Conservation (phyloP, 148 eudicot species). For the Arbutus unedo region DNA sequence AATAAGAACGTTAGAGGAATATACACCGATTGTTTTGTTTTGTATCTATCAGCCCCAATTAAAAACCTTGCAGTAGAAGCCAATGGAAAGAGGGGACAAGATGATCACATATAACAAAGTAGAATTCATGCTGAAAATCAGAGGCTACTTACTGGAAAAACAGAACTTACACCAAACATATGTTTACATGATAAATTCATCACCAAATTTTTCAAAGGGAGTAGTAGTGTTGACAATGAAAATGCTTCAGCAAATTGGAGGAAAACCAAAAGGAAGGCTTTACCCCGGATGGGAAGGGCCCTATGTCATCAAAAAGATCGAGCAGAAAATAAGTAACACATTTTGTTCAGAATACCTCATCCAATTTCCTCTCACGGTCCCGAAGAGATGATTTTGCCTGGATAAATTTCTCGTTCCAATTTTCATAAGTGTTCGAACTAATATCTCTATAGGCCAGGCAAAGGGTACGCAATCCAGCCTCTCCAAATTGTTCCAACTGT, state of each 20-base stretch:
- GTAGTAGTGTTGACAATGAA: too few relatives aligned
- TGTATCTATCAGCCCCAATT: neutral
- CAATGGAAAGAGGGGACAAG: neutral
- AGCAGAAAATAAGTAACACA: neutral
- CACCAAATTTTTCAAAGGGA: neutral
- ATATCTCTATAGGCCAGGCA: slow-evolving; percentile 86
- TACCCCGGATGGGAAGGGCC: too few relatives aligned
- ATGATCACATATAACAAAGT: neutral
- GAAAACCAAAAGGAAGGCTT: too few relatives aligned
- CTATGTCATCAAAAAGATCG: neutral
- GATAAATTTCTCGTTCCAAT: slow-evolving; percentile 92
- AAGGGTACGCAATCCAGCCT: slow-evolving; percentile 89
- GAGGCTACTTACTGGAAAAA: neutral
- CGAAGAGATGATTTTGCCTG: slow-evolving; percentile 92
- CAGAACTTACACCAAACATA: neutral
- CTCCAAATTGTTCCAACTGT: slow-evolving; percentile 92
- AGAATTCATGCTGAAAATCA: neutral
- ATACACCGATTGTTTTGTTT: too few relatives aligned
- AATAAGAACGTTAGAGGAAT: too few relatives aligned
- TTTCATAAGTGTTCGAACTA: slow-evolving; percentile 55
- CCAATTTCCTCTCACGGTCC: slow-evolving; percentile 92
- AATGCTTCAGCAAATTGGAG: too few relatives aligned
- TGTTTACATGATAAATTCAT: neutral
- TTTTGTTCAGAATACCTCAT: slow-evolving; percentile 51
- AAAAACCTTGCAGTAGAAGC: neutral